Base-by-base conservation (phyloP, 352 stramenopile species). In the Blastocystis sp. region DNA sequence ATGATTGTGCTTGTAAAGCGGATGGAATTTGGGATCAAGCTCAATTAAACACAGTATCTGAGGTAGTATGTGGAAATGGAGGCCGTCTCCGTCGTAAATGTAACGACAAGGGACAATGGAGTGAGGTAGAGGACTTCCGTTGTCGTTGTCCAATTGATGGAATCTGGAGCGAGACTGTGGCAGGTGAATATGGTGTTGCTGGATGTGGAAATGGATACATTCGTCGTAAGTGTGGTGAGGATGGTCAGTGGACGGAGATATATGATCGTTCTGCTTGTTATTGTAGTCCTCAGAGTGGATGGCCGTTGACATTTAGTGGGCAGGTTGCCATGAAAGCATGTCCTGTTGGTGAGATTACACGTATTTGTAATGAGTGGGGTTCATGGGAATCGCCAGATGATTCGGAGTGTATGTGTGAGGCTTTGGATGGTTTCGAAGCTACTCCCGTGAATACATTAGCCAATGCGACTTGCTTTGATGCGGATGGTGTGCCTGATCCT, bases 201-300 rank as follows among this genome's bases (percentile, higher is more conserved):
- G 75, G 75, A 21, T 86, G 75, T 42, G 56, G 46, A 19, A 86
- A 57, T 42, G 75, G 75, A n/a, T 75, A 74, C 37, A 39, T 86
- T 19, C 37, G 27, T 6, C 57, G 75, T 2, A 16, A 46, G 32
- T 86, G 75, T 35, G 75, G 75, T 16, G 16, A 35, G 37, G 75
- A 86, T 35, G 75, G 75, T 1, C 61, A 86, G 37, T 86, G 75
- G 75, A 86, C 57, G 24, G 75, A 86, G 69, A 39, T 5, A 5
- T 63, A 63, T 46, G 69, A 80, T 58, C 39, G 42, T 3, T 80
- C 69, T 29, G 12, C 69, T 19, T 80, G 69, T 52, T 80, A 80
- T 35, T 80, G 69, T 37, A 61, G 35, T 19, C 75, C 52, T 7
- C 75, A 86, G 42, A 54, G 66, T n/a, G 75, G 75, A 7, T 71